Percentiles rank a stretch among this genome's conserved stretches.
Evolutionary conservation across 768 basidiomycete genomes (phyloP).

Genomic region (Trametes punicea): DNA sequence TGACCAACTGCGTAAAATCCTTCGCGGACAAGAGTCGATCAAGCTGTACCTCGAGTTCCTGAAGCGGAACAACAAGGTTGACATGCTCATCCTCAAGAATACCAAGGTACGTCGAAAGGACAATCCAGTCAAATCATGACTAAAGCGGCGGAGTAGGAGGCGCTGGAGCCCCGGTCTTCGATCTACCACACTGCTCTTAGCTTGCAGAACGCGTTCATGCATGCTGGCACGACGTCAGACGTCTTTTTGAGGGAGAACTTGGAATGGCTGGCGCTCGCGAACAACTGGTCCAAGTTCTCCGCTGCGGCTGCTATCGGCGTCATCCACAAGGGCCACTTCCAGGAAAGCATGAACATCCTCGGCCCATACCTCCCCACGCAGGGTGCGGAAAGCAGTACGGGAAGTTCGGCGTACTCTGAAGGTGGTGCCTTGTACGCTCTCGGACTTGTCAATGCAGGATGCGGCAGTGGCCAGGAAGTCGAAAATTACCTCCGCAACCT

Average conservation of each 20-base stretch:
- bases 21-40: constrained; percentile 89
- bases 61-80: constrained; percentile 89
- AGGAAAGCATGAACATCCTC: constrained; percentile 88
- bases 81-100: constrained; percentile 86
- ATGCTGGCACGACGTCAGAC: constrained; percentile 97
- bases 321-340: constrained; percentile 95
- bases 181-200: constrained; percentile 97
- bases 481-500: constrained; percentile 77
- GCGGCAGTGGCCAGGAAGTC: constrained; percentile 65
- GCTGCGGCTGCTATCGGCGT: constrained; percentile 96
- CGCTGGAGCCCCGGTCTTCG: constrained; percentile 89
- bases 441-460: constrained; percentile 91
- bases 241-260: constrained; percentile 91
- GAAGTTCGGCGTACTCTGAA: constrained; percentile 85
- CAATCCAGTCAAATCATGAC: neutral
- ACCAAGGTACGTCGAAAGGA: constrained; percentile 62
- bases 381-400: constrained; percentile 71
- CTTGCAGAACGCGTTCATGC: constrained; percentile 96
- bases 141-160: constrained; percentile 51
- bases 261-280: constrained; percentile 92
- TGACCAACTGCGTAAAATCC: constrained; percentile 75
- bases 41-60: constrained; percentile 95
- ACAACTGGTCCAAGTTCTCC: constrained; percentile 98
- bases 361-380: constrained; percentile 88
- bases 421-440: constrained; percentile 95